These are phyloP conservation scores for Boletus tylopilopsis DNA, from an alignment of 768 basidiomycete species.

Conservation along the genomic window DNA sequence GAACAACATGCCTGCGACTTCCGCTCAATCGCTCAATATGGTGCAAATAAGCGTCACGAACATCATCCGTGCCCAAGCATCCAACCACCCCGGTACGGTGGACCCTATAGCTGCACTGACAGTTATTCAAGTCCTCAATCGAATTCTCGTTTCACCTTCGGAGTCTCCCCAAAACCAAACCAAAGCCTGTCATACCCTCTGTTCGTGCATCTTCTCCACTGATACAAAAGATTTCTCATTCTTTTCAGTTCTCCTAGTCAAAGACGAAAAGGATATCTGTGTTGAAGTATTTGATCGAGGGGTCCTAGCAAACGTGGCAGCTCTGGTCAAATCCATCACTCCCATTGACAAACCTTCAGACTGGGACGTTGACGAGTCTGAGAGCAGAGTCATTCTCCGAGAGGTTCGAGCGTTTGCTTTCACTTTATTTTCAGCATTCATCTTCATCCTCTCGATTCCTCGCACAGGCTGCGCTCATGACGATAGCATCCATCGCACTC, in stretches of 20 bases:
- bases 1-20: background rate
- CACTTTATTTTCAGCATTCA: background rate
- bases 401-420: slow-evolving; percentile 43
- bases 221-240: background rate
- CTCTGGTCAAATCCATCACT: slow-evolving; percentile 51
- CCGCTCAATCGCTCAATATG: background rate
- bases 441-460: background rate
- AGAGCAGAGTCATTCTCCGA: slow-evolving; percentile 50
- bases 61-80: slow-evolving; percentile 51
- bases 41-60: slow-evolving; percentile 48
- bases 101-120: slow-evolving; percentile 51
- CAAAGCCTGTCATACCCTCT: slow-evolving; percentile 73
- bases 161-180: slow-evolving; percentile 46
- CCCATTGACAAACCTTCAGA: slow-evolving; percentile 43
- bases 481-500: slow-evolving; percentile 69
- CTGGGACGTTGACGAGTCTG: slow-evolving; percentile 71
- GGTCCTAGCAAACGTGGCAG: slow-evolving; percentile 52
- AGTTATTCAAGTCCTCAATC: slow-evolving; percentile 68
- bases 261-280: slow-evolving; percentile 66
- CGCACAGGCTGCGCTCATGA: slow-evolving; percentile 64
- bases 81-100: slow-evolving; percentile 26
- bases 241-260: slow-evolving; percentile 56
- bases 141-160: slow-evolving; percentile 44
- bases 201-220: slow-evolving; percentile 39
- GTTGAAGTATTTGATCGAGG: slow-evolving; percentile 68